These are phyloP conservation scores for Neonectria magnoliae DNA, from an alignment of 2,329 filamentous ascomycete species.

Conservation along the genomic window DNA sequence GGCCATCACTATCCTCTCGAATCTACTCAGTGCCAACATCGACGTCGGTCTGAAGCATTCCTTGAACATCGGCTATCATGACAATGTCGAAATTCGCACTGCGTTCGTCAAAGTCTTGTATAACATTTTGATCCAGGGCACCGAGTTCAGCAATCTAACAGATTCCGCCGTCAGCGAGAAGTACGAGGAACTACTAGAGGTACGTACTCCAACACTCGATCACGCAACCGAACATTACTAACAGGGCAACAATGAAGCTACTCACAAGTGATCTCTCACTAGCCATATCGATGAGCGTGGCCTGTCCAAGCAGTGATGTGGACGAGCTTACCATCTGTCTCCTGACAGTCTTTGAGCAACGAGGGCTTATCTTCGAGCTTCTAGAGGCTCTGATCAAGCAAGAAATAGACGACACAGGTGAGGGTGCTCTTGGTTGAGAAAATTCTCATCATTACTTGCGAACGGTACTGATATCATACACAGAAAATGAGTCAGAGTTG, in stretches of 20 bases:
- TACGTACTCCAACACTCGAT: constrained; percentile 14
- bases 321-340: constrained; percentile 75
- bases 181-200: constrained; percentile 72
- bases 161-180: constrained; percentile 75
- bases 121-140: constrained; percentile 77
- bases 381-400: constrained; percentile 74
- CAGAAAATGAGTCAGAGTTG: constrained; percentile 74
- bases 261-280: constrained; percentile 71
- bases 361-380: constrained; percentile 70
- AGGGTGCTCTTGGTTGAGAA: constrained; percentile 19
- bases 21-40: constrained; percentile 75
- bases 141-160: constrained; percentile 75
- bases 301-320: constrained; percentile 74
- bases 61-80: constrained; percentile 75
- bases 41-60: constrained; percentile 77
- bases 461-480: constrained; percentile 37
- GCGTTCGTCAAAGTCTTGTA: constrained; percentile 76
- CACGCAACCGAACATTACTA: constrained; percentile 1
- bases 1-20: constrained; percentile 74
- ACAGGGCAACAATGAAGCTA: constrained; percentile 52
- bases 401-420: constrained; percentile 73
- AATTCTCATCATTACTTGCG: too few relatives aligned
- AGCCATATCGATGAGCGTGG: constrained; percentile 70
- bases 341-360: constrained; percentile 75
- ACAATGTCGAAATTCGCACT: constrained; percentile 74